A percentile compares a stretch with the other conserved stretches of the same genome.
Conservation (phyloP, 164 flowering plant species). For the Piper betle region DNA sequence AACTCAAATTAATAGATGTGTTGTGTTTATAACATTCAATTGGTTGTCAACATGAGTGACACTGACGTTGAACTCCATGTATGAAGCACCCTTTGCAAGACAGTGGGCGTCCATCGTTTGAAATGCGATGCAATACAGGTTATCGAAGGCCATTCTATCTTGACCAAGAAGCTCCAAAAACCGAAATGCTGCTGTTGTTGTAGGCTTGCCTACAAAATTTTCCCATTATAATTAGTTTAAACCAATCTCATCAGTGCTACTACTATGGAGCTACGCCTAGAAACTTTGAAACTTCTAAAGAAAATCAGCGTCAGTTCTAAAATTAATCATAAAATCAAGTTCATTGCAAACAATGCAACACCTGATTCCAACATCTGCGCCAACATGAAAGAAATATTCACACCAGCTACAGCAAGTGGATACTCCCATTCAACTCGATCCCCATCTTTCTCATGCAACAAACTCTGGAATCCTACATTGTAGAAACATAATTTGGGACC, state of each 20-base stretch:
- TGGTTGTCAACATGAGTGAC: background rate
- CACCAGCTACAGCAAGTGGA: conserved; percentile 93
- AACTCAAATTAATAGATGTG: background rate
- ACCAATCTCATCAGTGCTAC: background rate
- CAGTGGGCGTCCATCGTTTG: conserved; percentile 77
- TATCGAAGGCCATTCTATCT: conserved; percentile 87
- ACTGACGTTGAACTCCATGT: conserved; percentile 89
- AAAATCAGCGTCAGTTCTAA: background rate
- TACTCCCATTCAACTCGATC: conserved; percentile 81
- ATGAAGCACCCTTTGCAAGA: conserved; percentile 77
- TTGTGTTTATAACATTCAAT: background rate
- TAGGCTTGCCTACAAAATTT: background rate
- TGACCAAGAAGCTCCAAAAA: conserved; percentile 19
- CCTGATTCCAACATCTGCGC: conserved; percentile 89
- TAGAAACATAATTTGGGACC: background rate
- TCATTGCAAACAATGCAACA: conserved; percentile 24
- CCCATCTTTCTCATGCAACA: conserved; percentile 66
- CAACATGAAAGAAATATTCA: conserved; percentile 88
- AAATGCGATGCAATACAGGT: conserved; percentile 86
- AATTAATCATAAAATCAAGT: background rate
- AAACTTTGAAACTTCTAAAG: too few relatives aligned
- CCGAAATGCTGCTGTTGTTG: background rate
- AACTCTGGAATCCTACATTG: conserved; percentile 55
- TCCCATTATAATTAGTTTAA: background rate
- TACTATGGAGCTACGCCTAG: too few relatives aligned